Evolutionary conservation across 2,329 filamentous ascomycete genomes (phyloP).

Genomic region (Trichoderma sp.): DNA sequence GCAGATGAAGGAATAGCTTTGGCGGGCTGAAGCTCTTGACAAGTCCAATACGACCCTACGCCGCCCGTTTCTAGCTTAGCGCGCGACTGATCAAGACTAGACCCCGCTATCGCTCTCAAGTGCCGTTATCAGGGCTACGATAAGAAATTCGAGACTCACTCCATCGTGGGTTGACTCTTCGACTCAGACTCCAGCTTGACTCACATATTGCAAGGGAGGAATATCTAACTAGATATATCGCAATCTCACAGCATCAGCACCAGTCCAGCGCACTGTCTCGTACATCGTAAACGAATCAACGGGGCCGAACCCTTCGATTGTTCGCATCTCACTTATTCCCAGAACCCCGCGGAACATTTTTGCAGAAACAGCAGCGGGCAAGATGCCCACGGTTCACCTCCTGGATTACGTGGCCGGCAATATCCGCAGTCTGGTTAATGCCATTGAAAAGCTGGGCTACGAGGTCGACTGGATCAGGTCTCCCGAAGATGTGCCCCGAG

Average conservation of each 20-base stretch:
- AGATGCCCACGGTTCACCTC: constrained; percentile 77
- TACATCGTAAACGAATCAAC: not conserved
- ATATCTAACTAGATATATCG: not conserved
- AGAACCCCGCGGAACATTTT: constrained; percentile 16
- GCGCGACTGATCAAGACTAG: constrained; percentile 1
- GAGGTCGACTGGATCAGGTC: constrained; percentile 88
- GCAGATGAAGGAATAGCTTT: constrained; percentile 8
- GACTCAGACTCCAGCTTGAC: constrained; percentile 19
- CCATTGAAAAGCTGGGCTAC: constrained; percentile 94
- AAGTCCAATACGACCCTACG: not conserved
- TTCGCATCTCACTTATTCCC: constrained; percentile 3
- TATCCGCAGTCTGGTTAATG: constrained; percentile 93
- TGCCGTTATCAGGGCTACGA: constrained; percentile 23
- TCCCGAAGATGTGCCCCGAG: constrained; percentile 80
- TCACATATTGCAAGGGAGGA: constrained; percentile 5
- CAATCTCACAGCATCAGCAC: not conserved
- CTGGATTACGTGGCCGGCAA: constrained; percentile 94
- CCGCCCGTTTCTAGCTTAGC: constrained; percentile 10
- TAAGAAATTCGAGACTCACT: constrained; percentile 24
- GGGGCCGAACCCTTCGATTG: not conserved
- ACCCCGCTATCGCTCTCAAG: constrained; percentile 24
- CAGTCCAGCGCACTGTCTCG: not conserved
- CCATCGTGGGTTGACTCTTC: constrained; percentile 9
- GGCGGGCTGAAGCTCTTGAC: constrained; percentile 23
- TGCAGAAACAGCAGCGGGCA: constrained; percentile 34